Evolutionary conservation across 768 basidiomycete species (phyloP).

Genomic region (Mycena venus): DNA sequence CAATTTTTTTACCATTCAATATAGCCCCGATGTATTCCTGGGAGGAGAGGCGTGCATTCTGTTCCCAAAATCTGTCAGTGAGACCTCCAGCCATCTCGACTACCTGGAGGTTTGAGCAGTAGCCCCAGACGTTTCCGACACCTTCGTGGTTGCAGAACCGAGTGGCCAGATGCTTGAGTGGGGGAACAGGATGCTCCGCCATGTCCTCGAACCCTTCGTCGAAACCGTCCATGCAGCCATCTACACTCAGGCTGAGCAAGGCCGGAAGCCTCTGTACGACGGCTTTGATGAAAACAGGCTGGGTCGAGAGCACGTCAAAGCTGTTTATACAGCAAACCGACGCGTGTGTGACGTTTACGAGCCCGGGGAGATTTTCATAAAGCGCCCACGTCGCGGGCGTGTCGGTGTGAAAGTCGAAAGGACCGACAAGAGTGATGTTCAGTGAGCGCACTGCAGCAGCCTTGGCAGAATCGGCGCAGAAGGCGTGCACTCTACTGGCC

Average conservation of each 20-base stretch:
- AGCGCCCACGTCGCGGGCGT: neutral
- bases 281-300: neutral
- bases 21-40: neutral
- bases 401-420: neutral
- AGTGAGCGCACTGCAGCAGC: neutral
- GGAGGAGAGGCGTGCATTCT: neutral
- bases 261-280: neutral
- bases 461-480: neutral
- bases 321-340: neutral
- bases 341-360: slow-evolving; percentile 8
- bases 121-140: neutral
- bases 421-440: neutral
- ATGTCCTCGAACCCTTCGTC: neutral
- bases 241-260: neutral
- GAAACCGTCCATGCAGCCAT: neutral
- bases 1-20: no score
- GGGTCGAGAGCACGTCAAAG: neutral
- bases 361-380: neutral
- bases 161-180: neutral
- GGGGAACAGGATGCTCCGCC: neutral
- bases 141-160: slow-evolving; percentile 3
- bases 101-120: neutral
- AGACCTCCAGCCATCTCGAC: neutral
- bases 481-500: neutral
- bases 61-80: neutral